Evolutionary conservation across 2,329 filamentous ascomycete genomes (phyloP), one percentile per base, ranked within the genome.

Genomic region (Coniochaeta ligniaria): DNA sequence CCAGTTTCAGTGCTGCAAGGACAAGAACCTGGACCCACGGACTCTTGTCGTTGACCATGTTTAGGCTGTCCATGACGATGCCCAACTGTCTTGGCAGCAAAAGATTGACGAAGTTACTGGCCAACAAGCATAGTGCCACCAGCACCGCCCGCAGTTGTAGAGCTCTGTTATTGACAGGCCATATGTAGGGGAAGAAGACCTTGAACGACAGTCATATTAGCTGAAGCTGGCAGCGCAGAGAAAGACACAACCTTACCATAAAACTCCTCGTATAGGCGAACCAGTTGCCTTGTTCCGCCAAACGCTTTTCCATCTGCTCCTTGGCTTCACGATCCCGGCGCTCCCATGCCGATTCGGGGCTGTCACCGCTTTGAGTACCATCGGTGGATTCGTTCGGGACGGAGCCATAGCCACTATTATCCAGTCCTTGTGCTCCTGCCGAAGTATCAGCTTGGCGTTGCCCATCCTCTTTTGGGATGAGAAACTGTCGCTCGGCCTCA

Each of bases 1-100:
- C 71, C n/a, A 85, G 71, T 59, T 80, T 78, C 33, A 85, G 73
- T 8, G 70, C 68, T 12, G 81, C 80, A 62, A 83, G 84, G 20
- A 83, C 71, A 22, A 79, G 62, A 2, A 85, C 80, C 26, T 83
- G 78, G 3, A 76, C 63, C 83, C 83, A 84, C 1, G 80, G 77
- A 59, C 76, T 80, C 60, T 72, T 77, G 50, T 77, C 73, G 47
- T 80, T 78, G 38, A 68, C 71, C 9, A 79, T 76, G 33, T 80
- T 80, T 24, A 96, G 75, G 62, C 83, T 83, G 67, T 95, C 85
- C 64, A 91, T 87, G 64, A 96, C 86, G 61, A 90, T 85, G 64
- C 91, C 92, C 35, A 94, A 84, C 69, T 95, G 90, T 22, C 89
- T 83, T n/a, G 92, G 92, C 35, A 92, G 85, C 47, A 96, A 75